Conservation (phyloP, 2,329 filamentous ascomycete genomes). For the Trichoderma pleuroti region DNA sequence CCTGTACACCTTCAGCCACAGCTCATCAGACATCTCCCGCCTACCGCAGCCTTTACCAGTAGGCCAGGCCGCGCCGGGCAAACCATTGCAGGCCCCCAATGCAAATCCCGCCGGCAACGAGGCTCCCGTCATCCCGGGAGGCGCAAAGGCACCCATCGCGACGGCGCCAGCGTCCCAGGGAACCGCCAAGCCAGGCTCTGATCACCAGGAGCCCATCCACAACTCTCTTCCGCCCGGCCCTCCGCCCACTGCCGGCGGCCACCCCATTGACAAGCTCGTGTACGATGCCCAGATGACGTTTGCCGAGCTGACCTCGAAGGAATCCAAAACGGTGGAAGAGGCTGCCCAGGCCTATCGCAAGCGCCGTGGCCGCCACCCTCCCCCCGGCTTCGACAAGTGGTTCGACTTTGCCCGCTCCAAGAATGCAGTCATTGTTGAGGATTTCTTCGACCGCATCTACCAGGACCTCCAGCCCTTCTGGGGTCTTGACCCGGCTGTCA, state of each 20-base stretch:
- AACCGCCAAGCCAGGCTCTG: not conserved
- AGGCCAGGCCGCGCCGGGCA: not conserved
- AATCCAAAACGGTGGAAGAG: constrained; percentile 49
- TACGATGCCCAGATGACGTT: constrained; percentile 41
- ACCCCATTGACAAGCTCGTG: constrained; percentile 55
- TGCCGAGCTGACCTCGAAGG: constrained; percentile 38
- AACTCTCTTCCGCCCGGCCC: not conserved
- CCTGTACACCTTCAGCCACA: constrained; percentile 30
- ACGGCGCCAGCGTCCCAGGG: not conserved
- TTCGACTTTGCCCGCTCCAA: constrained; percentile 51
- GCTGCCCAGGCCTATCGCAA: constrained; percentile 57
- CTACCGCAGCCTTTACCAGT: not conserved
- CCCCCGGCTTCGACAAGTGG: constrained; percentile 61
- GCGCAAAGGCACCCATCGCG: not conserved
- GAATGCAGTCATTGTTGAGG: constrained; percentile 56
- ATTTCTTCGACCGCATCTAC: constrained; percentile 63
- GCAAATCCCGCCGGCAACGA: not conserved
- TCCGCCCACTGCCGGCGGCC: constrained; percentile 24
- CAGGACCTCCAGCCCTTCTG: constrained; percentile 58
- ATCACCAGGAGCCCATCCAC: constrained; percentile 1
- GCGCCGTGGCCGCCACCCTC: constrained; percentile 58
- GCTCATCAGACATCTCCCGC: constrained; percentile 21
- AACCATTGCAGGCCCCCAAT: not conserved
- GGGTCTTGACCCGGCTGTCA: constrained; percentile 45
- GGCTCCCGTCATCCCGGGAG: not conserved